Base-by-base conservation (phyloP, 768 basidiomycete species). In the Basidioascus undulatus region DNA sequence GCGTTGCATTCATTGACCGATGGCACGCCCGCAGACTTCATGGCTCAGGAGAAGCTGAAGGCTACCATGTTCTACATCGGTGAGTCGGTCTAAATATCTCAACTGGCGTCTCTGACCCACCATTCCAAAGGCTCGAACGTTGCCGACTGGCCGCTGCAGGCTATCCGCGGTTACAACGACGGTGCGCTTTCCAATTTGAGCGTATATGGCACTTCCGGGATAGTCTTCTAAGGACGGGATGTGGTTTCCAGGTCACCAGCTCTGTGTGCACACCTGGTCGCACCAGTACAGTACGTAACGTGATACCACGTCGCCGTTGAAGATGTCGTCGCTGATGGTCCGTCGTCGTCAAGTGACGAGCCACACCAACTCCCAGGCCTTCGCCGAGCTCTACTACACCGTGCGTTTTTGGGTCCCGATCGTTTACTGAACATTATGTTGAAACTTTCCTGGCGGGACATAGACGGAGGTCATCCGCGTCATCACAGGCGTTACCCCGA, bases 111-210 rank as follows among this genome's bases (percentile, higher is more conserved):
- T n/a, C n/a, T n/a, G n/a, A n/a, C n/a, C n/a, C n/a, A n/a, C n/a
- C n/a, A n/a, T n/a, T n/a, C n/a, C 34, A 45, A 41, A 11, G 43
- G 62, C 1, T 56, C 55, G 16, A 63, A 63, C 49, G 58, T 61
- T n/a, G 45, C 58, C 35, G 53, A 60, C 49, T 61, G 60, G 60
- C 61, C 61, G 3, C 41, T 59, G 7, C 57, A 63, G 44, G 60
- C 59, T 20, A 51, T 59, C 39, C 44, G 57, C 28, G 61, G 47
- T 16, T 31, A 55, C 1, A 41, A 42, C 0, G 59, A 59, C 26
- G 57, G 55, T 0, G 8, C 11, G 6, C 5, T 5, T 19, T 5
- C 7, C 25, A 1, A 1, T 30, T 15, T 23, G 4, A 26, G 15
- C 25, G 8, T 6, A 1, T 11, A 10, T 30, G 6, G 26, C 25